A percentile compares a stretch with the other conserved stretches of the same genome.
Evolutionary conservation across 2,329 filamentous ascomycete species (phyloP).

Genomic region (Mollisiaceae sp.): DNA sequence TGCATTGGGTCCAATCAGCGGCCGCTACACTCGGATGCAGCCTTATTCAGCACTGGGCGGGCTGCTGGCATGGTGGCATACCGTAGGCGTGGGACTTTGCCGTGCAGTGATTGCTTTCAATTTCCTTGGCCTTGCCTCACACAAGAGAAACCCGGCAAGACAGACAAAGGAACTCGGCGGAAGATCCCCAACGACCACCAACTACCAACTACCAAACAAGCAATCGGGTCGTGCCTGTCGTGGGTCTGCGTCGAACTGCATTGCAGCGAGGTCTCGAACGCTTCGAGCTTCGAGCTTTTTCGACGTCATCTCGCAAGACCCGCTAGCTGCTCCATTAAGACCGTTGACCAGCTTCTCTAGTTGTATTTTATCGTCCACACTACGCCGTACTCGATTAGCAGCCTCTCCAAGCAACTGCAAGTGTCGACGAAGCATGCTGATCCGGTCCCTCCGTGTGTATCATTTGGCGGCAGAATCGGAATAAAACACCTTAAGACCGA

Average conservation of each 20-base stretch:
- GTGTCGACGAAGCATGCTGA: constrained; percentile 5
- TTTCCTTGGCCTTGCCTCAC: not conserved
- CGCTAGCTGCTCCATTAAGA: not conserved
- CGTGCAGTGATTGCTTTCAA: not conserved
- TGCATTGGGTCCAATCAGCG: not conserved
- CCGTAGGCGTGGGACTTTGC: too few relatives aligned
- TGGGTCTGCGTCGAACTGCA: not conserved
- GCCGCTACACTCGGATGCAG: not conserved
- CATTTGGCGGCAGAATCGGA: constrained; percentile 17
- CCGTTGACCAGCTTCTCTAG: constrained; percentile 2
- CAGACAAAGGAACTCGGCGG: not conserved
- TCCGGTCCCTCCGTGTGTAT: constrained; percentile 12
- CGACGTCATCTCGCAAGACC: not conserved
- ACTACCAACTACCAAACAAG: not conserved
- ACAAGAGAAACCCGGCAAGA: too few relatives aligned
- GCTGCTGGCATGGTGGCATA: too few relatives aligned
- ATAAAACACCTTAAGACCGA: constrained; percentile 2
- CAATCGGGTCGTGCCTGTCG: not conserved
- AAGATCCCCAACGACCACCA: not conserved
- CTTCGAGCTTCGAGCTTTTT: too few relatives aligned
- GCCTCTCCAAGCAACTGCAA: not conserved
- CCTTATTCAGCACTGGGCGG: not conserved
- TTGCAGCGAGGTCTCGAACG: not conserved
- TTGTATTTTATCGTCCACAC: not conserved
- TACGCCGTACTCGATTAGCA: constrained; percentile 8